These are phyloP conservation scores for Theobroma cacao DNA, from an alignment of 345 rosid genomes.

Conservation along the genomic window DNA sequence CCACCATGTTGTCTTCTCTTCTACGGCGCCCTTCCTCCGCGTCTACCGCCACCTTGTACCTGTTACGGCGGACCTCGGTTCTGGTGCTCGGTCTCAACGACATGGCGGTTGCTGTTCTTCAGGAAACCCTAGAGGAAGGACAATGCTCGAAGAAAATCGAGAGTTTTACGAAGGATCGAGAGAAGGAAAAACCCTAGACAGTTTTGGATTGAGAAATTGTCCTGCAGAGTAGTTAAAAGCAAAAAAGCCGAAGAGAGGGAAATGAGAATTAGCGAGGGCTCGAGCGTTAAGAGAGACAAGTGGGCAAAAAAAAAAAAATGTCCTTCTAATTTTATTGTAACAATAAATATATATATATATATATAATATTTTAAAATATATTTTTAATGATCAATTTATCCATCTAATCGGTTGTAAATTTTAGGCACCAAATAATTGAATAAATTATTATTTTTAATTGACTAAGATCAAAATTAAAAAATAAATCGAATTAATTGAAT, in stretches of 20 bases:
- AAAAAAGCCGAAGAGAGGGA: background rate
- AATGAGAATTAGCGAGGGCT: background rate
- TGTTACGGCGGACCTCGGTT: conserved; percentile 73
- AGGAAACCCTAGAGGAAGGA: background rate
- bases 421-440: too few species aligned
- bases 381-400: too few species aligned
- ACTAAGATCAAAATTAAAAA: too few species aligned
- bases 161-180: background rate
- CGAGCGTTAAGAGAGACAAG: too few species aligned
- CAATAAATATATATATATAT: too few species aligned
- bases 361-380: too few species aligned
- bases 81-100: conserved; percentile 73
- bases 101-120: conserved; percentile 36
- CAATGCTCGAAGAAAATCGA: background rate
- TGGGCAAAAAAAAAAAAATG: too few species aligned
- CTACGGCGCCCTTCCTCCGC: conserved; percentile 89
- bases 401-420: too few species aligned
- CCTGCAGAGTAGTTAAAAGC: background rate
- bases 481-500: too few species aligned
- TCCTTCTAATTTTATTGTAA: too few species aligned
- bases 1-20: conserved; percentile 94
- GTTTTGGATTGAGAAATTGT: background rate
- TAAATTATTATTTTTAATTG: too few species aligned
- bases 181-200: background rate
- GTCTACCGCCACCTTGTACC: conserved; percentile 84